phyloP scores from a whole-genome alignment of 495 filamentous ascomycete genomes.

The Penicillium ucsense region DNA sequence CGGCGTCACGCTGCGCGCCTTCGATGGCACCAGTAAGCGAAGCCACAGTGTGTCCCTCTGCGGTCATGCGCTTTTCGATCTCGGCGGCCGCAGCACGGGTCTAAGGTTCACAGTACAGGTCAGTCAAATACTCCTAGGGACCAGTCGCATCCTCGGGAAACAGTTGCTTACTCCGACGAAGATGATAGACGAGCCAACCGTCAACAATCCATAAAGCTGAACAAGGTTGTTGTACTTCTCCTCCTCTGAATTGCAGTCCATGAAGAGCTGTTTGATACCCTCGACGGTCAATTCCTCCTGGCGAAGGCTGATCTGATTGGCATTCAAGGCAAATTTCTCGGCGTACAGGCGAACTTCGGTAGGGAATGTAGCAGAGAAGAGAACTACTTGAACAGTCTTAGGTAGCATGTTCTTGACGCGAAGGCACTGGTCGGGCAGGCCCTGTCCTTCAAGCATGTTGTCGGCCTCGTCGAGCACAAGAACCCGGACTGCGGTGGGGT shows the following conservation, averaged over 20 bases:
- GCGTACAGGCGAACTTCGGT: conserved; percentile 74
- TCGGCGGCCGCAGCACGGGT: conserved; percentile 69
- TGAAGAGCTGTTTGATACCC: conserved; percentile 92
- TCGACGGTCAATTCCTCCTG: conserved; percentile 90
- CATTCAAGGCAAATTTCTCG: conserved; percentile 63
- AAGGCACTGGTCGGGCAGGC: conserved; percentile 86
- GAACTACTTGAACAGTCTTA: conserved; percentile 63
- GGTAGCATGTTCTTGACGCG: conserved; percentile 72
- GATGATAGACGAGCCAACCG: conserved; percentile 93
- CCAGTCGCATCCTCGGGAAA: no score
- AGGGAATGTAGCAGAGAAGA: conserved; percentile 97
- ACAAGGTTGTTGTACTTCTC: conserved; percentile 84
- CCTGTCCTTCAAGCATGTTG: conserved; percentile 93
- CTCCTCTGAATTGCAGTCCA: conserved; percentile 72
- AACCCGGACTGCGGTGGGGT: conserved; percentile 55
- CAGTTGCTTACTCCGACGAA: conserved; percentile 67
- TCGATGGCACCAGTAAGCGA: conserved; percentile 80
- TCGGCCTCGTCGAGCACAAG: conserved; percentile 90
- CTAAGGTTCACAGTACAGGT: conserved; percentile 23
- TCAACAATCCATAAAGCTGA: conserved; percentile 89
- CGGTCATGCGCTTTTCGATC: conserved; percentile 77
- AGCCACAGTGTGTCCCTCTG: conserved; percentile 83
- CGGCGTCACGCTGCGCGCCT: conserved; percentile 67
- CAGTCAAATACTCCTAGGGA: no score
- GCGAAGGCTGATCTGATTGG: conserved; percentile 80